A percentile compares a stretch with the other conserved stretches of the same genome.
Evolutionary conservation across 1,284 basidiomycete genomes (phyloP).

Genomic region (Anthracocystis walkeri): DNA sequence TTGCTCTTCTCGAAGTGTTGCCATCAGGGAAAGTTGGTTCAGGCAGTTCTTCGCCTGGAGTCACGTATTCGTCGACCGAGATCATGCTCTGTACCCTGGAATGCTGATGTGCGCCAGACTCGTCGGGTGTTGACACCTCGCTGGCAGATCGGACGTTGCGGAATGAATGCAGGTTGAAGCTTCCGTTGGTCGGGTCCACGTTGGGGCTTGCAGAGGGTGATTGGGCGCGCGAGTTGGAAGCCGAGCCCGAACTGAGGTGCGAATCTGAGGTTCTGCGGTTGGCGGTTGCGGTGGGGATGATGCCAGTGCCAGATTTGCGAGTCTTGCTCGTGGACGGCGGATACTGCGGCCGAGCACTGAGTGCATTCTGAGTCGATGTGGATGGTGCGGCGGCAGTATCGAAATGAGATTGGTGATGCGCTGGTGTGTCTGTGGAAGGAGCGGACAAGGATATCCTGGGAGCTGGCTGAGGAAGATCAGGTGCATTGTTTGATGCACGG

Average conservation of each 20-base stretch:
- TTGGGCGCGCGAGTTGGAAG: conserved; percentile 28
- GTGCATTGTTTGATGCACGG: conserved; percentile 9
- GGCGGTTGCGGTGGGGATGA: not conserved
- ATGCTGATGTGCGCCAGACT: conserved; percentile 15
- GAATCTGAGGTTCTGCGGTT: conserved; percentile 26
- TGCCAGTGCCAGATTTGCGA: conserved; percentile 16
- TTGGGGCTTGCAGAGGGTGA: conserved; percentile 32
- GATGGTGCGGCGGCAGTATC: conserved; percentile 1
- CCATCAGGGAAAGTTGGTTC: conserved; percentile 27
- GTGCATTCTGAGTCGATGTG: not conserved
- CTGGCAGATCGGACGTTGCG: conserved; percentile 48
- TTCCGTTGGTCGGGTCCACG: conserved; percentile 16
- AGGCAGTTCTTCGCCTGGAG: conserved; percentile 44
- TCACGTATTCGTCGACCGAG: conserved; percentile 47
- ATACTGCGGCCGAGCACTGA: conserved; percentile 21
- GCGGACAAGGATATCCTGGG: conserved; percentile 33
- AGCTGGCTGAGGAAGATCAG: conserved; percentile 11
- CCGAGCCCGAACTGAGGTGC: conserved; percentile 14
- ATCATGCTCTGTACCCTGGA: conserved; percentile 46
- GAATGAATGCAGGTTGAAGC: conserved; percentile 52
- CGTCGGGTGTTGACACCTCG: conserved; percentile 34
- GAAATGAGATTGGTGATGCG: not conserved
- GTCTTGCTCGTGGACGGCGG: conserved; percentile 28
- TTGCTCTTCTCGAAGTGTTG: conserved; percentile 2
- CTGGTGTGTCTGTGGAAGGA: conserved; percentile 1